Evolutionary conservation across 805 yeast genomes (phyloP).

Genomic region (Wickerhamiella parazyma): DNA sequence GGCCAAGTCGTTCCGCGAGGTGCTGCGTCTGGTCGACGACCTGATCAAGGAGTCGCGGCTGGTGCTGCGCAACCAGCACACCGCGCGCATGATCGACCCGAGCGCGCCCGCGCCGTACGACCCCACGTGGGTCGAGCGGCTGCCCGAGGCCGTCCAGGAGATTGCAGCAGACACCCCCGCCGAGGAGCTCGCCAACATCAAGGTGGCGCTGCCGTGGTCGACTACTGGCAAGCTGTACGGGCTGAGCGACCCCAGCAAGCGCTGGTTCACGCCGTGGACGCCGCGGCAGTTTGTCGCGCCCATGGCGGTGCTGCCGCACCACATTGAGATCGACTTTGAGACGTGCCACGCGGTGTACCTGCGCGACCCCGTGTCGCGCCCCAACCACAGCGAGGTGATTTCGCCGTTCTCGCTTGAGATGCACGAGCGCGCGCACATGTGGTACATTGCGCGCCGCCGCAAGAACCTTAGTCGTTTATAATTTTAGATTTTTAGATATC

Average conservation of each 20-base stretch:
- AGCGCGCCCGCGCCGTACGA: slow-evolving; percentile 31
- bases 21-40: slow-evolving; percentile 24
- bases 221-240: slow-evolving; percentile 55
- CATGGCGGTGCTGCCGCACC: slow-evolving; percentile 83
- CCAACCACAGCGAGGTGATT: slow-evolving; percentile 91
- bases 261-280: slow-evolving; percentile 93
- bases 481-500: too few relatives aligned
- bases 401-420: slow-evolving; percentile 70
- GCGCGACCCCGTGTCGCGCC: slow-evolving; percentile 94
- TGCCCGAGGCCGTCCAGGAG: slow-evolving; percentile 32
- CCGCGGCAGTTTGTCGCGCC: slow-evolving; percentile 90
- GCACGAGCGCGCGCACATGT: slow-evolving; percentile 92
- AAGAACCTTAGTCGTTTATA: slow-evolving; percentile 19
- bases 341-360: slow-evolving; percentile 95
- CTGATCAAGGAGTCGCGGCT: slow-evolving; percentile 18
- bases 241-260: slow-evolving; percentile 57
- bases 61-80: slow-evolving; percentile 18
- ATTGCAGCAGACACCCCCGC: slow-evolving; percentile 34
- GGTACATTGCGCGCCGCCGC: slow-evolving; percentile 37
- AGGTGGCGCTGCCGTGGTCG: slow-evolving; percentile 32
- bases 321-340: slow-evolving; percentile 74
- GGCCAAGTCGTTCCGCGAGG: slow-evolving; percentile 13
- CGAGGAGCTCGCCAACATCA: slow-evolving; percentile 34
- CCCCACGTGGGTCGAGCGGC: slow-evolving; percentile 37
- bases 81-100: slow-evolving; percentile 12